A percentile compares a stretch with the other conserved stretches of the same genome.
Conservation (phyloP, 2,329 filamentous ascomycete species). For the Pestalotiopsis fici region DNA sequence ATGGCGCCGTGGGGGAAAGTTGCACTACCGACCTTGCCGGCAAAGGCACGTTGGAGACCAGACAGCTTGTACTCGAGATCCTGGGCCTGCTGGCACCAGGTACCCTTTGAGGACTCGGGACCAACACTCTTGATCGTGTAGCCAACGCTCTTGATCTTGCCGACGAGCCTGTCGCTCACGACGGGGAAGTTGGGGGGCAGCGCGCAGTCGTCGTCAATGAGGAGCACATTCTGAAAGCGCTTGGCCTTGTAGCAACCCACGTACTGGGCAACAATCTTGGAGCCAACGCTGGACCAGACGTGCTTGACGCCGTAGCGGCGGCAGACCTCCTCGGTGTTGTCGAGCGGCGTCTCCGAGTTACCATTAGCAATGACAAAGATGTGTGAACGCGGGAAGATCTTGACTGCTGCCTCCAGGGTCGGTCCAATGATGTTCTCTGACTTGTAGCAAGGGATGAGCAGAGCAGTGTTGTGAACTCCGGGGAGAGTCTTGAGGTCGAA, state of each 20-base stretch:
- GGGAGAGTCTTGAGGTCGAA: conserved; percentile 12
- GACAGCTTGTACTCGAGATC: conserved; percentile 54
- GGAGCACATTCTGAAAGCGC: conserved; percentile 43
- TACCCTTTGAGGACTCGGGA: conserved; percentile 32
- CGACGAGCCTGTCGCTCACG: conserved; percentile 42
- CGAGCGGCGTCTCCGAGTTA: conserved; percentile 44
- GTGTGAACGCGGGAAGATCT: conserved; percentile 44
- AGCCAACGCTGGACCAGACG: conserved; percentile 48
- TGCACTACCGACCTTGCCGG: conserved; percentile 44
- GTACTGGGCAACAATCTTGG: conserved; percentile 50
- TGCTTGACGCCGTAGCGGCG: conserved; percentile 44
- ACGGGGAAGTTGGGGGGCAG: conserved; percentile 48
- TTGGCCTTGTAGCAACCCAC: conserved; percentile 47
- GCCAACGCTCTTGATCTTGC: conserved; percentile 42
- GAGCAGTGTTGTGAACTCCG: conserved; percentile 11
- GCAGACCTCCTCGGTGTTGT: conserved; percentile 48
- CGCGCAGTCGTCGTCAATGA: conserved; percentile 51
- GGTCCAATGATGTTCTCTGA: conserved; percentile 42
- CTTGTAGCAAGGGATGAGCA: conserved; percentile 49
- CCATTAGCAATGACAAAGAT: conserved; percentile 52
- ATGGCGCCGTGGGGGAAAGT: conserved; percentile 54
- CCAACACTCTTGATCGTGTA: conserved; percentile 50
- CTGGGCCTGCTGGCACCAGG: conserved; percentile 45
- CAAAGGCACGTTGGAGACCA: conserved; percentile 44
- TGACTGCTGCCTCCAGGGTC: conserved; percentile 40